Conservation (phyloP, 176 grass and related monocot genomes). For the Calamus simplicifolius region DNA sequence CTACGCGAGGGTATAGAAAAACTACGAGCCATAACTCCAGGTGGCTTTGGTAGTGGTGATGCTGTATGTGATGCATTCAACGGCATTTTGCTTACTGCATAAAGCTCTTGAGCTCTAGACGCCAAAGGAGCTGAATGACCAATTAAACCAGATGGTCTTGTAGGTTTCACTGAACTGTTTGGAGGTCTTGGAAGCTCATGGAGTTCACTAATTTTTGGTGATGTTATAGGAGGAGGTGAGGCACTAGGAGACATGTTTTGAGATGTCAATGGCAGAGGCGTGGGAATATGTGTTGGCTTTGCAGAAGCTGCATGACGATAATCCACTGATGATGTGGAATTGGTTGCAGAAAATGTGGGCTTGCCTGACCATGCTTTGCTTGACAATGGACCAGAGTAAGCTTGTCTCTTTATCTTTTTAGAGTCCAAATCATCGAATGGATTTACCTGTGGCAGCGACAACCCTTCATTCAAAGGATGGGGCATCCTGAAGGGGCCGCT, state of each 20-base stretch:
- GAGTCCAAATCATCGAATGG: slow-evolving; percentile 33
- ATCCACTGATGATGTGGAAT: slow-evolving; percentile 27
- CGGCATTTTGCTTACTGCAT: slow-evolving; percentile 31
- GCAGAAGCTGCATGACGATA: slow-evolving; percentile 33
- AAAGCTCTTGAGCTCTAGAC: slow-evolving; percentile 37
- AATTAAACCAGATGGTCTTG: slow-evolving; percentile 42
- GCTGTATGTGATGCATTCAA: slow-evolving; percentile 46
- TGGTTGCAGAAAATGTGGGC: background rate
- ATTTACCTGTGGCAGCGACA: slow-evolving; percentile 32
- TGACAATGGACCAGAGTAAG: slow-evolving; percentile 66
- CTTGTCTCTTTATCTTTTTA: slow-evolving; percentile 57
- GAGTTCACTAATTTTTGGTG: slow-evolving; percentile 86
- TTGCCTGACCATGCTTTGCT: slow-evolving; percentile 11
- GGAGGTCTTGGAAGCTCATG: slow-evolving; percentile 89
- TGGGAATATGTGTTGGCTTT: slow-evolving; percentile 30
- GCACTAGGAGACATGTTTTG: slow-evolving; percentile 35
- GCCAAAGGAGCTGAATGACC: slow-evolving; percentile 79
- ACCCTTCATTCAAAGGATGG: slow-evolving; percentile 21
- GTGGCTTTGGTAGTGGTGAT: slow-evolving; percentile 73
- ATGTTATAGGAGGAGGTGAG: slow-evolving; percentile 46
- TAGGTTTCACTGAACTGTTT: slow-evolving; percentile 30
- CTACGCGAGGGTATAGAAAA: slow-evolving; percentile 91
- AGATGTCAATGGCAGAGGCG: slow-evolving; percentile 24
- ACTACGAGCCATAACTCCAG: slow-evolving; percentile 71
- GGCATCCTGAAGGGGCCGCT: slow-evolving; percentile 28